These are phyloP conservation scores for Pseudoturritis turrita DNA, from an alignment of 345 rosid genomes.

Conservation along the genomic window DNA sequence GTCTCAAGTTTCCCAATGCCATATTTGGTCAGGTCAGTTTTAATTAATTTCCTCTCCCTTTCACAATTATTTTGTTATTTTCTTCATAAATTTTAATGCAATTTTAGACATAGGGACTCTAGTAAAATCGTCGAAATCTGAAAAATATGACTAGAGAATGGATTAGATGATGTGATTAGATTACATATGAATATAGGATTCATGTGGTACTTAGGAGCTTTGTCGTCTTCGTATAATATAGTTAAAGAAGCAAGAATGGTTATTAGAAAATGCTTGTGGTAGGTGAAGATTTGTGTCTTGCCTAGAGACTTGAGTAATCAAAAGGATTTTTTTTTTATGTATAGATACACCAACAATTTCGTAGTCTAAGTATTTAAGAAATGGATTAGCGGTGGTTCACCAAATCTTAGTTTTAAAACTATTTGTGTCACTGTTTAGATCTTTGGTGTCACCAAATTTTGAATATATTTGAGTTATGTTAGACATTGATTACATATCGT, in stretches of 20 bases:
- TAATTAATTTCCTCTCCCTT: background rate
- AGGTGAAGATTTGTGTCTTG: background rate
- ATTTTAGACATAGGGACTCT: background rate
- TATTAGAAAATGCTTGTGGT: background rate
- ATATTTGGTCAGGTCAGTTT: conserved; percentile 78
- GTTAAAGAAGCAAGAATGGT: background rate
- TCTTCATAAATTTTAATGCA: background rate
- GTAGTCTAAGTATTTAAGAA: background rate
- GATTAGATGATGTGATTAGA: no score
- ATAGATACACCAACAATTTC: background rate
- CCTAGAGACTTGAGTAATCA: background rate
- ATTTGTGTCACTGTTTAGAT: conserved; percentile 3
- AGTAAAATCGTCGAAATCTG: background rate
- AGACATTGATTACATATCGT: background rate
- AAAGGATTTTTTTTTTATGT: background rate
- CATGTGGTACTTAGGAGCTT: background rate
- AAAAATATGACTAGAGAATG: background rate
- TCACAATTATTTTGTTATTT: background rate
- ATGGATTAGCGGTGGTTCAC: conserved; percentile 22
- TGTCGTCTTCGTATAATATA: background rate
- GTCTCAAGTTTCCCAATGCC: conserved; percentile 70
- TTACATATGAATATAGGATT: no score
- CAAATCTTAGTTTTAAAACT: conserved; percentile 12
- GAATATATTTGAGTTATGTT: background rate
- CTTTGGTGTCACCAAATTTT: background rate